These are phyloP conservation scores for Mycosarcoma mackinlayi DNA, from an alignment of 1,284 basidiomycete genomes.

Conservation along the genomic window DNA sequence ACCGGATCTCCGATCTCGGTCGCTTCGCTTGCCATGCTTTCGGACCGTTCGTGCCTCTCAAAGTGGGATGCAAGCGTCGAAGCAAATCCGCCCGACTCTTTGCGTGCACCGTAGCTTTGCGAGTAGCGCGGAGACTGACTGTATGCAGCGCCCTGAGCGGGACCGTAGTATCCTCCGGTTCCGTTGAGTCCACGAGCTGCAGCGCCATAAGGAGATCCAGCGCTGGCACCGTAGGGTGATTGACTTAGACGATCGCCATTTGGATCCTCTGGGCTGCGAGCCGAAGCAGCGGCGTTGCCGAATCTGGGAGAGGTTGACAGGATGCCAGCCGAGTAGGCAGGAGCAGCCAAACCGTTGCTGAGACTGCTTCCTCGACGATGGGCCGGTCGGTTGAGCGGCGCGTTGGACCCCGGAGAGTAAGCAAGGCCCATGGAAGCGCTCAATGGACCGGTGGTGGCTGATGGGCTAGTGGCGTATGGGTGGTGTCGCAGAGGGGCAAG, in stretches of 20 bases:
- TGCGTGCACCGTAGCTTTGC: slow-evolving; percentile 36
- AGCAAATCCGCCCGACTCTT: slow-evolving; percentile 36
- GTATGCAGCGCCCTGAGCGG: slow-evolving; percentile 37
- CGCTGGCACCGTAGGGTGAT: slow-evolving; percentile 33
- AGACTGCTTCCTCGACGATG: slow-evolving; percentile 52
- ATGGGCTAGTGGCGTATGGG: slow-evolving; percentile 54
- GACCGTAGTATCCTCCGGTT: slow-evolving; percentile 35
- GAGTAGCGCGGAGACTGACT: slow-evolving; percentile 46
- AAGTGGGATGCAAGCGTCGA: slow-evolving; percentile 43
- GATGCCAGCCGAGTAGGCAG: slow-evolving; percentile 33
- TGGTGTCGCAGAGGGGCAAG: slow-evolving; percentile 50
- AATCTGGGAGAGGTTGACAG: slow-evolving; percentile 51
- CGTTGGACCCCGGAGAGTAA: slow-evolving; percentile 54
- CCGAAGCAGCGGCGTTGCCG: slow-evolving; percentile 18
- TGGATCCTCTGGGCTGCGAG: slow-evolving; percentile 23
- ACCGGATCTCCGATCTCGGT: slow-evolving; percentile 42
- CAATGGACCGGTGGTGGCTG: slow-evolving; percentile 46
- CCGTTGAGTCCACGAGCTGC: slow-evolving; percentile 34
- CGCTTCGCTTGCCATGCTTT: slow-evolving; percentile 49
- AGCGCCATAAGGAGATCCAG: slow-evolving; percentile 35
- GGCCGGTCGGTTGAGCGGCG: slow-evolving; percentile 44
- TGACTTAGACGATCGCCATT: slow-evolving; percentile 33
- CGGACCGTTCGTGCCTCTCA: slow-evolving; percentile 51
- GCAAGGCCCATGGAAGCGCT: slow-evolving; percentile 54
- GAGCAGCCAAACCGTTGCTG: slow-evolving; percentile 50